phyloP scores from a whole-genome alignment of 202 grass and related monocot species.

The Brachypodium distachyon region DNA sequence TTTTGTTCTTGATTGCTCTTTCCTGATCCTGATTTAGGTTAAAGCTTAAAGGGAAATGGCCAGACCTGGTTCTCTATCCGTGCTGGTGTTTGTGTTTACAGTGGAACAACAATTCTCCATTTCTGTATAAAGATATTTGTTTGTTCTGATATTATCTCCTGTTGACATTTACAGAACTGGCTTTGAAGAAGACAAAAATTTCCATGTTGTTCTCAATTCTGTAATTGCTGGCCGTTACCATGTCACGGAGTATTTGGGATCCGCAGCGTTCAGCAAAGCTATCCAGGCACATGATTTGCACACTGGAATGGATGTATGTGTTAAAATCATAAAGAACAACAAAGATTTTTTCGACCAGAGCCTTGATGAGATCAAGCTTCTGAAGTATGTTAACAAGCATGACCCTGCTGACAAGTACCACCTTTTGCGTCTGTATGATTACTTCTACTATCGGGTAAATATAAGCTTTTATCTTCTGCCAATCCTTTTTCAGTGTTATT shows the following conservation, averaged over 20 bases:
- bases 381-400: constrained; percentile 99
- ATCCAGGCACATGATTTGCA: constrained; percentile 99
- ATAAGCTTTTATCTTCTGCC: background rate
- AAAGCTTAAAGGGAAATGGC: background rate
- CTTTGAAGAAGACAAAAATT: constrained; percentile 99
- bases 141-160: constrained; percentile 31
- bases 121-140: constrained; percentile 9
- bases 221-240: constrained; percentile 96
- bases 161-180: constrained; percentile 68
- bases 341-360: constrained; percentile 99
- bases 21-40: background rate
- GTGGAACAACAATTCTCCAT: background rate
- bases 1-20: background rate
- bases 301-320: constrained; percentile 98
- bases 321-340: constrained; percentile 99
- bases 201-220: constrained; percentile 95
- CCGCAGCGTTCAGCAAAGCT: constrained; percentile 98
- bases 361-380: constrained; percentile 99
- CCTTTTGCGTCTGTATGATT: constrained; percentile 92
- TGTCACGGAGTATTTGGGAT: constrained; percentile 95
- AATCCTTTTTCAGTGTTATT: constrained; percentile 6
- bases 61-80: background rate
- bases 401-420: constrained; percentile 94
- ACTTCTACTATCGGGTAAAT: constrained; percentile 98
- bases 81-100: constrained; percentile 3